A percentile compares a stretch with the other conserved stretches of the same genome.
Conservation (phyloP, 108 stramenopile species). For the Epithemia pelagica region DNA sequence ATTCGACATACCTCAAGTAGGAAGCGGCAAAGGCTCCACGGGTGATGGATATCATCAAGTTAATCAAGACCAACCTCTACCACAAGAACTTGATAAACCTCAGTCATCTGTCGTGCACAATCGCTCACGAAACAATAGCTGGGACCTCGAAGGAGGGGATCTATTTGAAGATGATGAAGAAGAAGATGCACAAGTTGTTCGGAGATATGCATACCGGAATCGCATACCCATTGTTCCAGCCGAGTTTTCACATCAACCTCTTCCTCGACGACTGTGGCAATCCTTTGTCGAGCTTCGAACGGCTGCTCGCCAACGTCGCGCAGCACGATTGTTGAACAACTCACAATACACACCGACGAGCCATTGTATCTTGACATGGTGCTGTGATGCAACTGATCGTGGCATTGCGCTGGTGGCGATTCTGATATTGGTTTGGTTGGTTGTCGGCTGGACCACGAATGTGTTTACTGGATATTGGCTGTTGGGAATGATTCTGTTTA, state of each 20-base stretch:
- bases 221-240: constrained; percentile 4
- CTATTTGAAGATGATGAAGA: constrained; percentile 1
- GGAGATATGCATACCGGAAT: not conserved
- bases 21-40: not conserved
- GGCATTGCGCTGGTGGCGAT: constrained; percentile 7
- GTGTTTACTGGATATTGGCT: not conserved
- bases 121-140: not conserved
- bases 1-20: not conserved
- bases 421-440: not conserved
- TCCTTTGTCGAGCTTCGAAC: constrained; percentile 3
- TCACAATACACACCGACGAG: not conserved
- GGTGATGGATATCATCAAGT: not conserved
- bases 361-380: constrained; percentile 2
- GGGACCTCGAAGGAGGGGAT: not conserved
- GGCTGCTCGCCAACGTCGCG: constrained; percentile 6
- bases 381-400: constrained; percentile 10
- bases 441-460: constrained; percentile 1
- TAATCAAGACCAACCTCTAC: not conserved
- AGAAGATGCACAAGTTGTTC: constrained; percentile 3
- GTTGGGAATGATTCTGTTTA: not conserved
- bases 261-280: constrained; percentile 4
- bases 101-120: not conserved
- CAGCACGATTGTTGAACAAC: constrained; percentile 3
- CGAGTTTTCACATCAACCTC: not conserved
- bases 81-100: not conserved